A percentile compares a stretch with the other conserved stretches of the same genome.
These are phyloP conservation scores for Echeveria elegans DNA, from an alignment of 164 flowering plant species.

Conservation along the genomic window DNA sequence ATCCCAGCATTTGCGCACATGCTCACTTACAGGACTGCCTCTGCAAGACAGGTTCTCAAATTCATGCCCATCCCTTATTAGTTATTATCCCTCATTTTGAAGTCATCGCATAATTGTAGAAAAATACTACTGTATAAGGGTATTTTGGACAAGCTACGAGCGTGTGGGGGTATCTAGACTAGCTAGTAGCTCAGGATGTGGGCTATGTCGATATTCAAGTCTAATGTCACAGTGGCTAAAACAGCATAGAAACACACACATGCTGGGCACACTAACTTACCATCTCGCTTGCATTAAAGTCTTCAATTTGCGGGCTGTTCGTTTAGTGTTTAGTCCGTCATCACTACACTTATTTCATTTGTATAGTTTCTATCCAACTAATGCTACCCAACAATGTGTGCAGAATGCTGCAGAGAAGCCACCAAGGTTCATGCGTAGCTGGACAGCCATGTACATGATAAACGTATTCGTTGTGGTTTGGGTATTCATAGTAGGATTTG, in stretches of 20 bases:
- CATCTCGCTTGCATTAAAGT: neutral
- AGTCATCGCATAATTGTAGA: no score
- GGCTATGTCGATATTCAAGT: neutral
- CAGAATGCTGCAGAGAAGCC: slow-evolving; percentile 64
- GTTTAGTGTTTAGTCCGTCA: neutral
- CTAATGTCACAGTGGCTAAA: neutral
- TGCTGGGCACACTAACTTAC: neutral
- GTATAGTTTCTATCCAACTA: neutral
- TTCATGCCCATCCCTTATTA: neutral
- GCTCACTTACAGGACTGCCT: slow-evolving; percentile 18
- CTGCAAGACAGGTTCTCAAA: slow-evolving; percentile 18
- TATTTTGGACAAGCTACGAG: neutral
- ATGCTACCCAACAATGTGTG: neutral
- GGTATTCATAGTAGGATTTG: slow-evolving; percentile 46
- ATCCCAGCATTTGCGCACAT: slow-evolving; percentile 24
- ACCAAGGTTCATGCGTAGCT: slow-evolving; percentile 39
- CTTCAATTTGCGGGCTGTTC: neutral
- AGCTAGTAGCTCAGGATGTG: neutral
- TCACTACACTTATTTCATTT: neutral
- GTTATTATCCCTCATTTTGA: no score
- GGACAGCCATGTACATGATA: slow-evolving; percentile 42
- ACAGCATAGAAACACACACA: neutral
- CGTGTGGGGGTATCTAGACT: neutral
- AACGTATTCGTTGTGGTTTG: slow-evolving; percentile 39
- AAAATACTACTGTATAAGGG: no score